Conservation (phyloP, 2,329 filamentous ascomycete species). For the Gnomoniopsis smithogilvyi region DNA sequence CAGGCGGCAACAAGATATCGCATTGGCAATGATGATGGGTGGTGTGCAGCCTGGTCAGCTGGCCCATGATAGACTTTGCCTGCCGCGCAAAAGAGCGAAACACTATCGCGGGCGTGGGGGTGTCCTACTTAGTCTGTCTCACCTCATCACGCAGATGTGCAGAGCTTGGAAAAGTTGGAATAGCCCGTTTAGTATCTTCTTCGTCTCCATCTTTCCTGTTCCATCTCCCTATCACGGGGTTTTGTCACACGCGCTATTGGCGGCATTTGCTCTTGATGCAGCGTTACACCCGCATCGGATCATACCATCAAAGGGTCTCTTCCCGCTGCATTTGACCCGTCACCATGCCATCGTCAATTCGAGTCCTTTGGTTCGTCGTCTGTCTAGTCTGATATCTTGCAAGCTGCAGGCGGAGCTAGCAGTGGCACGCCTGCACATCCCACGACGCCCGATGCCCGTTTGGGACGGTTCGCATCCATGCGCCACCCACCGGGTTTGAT, state of each 20-base stretch:
- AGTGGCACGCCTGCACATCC: not conserved
- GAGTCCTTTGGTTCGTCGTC: not conserved
- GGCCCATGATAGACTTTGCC: slow-evolving; percentile 6
- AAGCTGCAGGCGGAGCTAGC: not conserved
- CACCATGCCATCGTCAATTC: slow-evolving; percentile 1
- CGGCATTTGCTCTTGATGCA: not conserved
- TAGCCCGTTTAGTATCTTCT: not conserved
- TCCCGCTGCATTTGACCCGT: not conserved
- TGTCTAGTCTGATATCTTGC: not conserved
- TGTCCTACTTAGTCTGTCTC: slow-evolving; percentile 11
- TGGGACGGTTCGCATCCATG: slow-evolving; percentile 11
- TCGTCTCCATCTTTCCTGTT: slow-evolving; percentile 4
- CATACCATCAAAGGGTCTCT: slow-evolving; percentile 6
- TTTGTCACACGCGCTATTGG: slow-evolving; percentile 18
- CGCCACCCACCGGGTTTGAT: not conserved
- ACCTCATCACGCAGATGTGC: slow-evolving; percentile 15
- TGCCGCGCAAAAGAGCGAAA: slow-evolving; percentile 3
- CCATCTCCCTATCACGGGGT: slow-evolving; percentile 11
- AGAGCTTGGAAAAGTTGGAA: not conserved
- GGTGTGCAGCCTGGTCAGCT: slow-evolving; percentile 18
- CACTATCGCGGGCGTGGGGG: slow-evolving; percentile 1
- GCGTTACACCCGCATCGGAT: slow-evolving; percentile 3
- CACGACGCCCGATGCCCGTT: slow-evolving; percentile 12
- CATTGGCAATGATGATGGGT: not conserved
- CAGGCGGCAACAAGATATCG: not conserved